Percentiles rank a stretch among this genome's conserved stretches.
These are phyloP conservation scores for Beta corolliflora DNA, from an alignment of 179 eudicot species.

Conservation along the genomic window DNA sequence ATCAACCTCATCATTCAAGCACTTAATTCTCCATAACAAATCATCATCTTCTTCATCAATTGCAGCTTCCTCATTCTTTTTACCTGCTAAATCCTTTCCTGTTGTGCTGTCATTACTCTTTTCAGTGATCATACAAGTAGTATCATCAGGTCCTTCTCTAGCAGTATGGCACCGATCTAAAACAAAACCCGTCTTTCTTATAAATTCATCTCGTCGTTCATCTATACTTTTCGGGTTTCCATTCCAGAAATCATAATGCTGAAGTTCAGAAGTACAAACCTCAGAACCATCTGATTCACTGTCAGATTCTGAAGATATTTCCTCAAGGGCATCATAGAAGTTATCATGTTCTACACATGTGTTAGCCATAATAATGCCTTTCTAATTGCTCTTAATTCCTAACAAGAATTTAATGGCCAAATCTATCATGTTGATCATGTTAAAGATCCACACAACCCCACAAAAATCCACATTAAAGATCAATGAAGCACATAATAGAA, in stretches of 20 bases:
- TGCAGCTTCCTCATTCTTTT: background rate
- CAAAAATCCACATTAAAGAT: background rate
- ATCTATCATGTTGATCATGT: slow-evolving; percentile 3
- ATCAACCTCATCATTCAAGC: slow-evolving; percentile 36
- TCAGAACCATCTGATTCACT: slow-evolving; percentile 42
- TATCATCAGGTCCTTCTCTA: slow-evolving; percentile 36
- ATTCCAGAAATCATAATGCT: slow-evolving; percentile 59
- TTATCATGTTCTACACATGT: slow-evolving; percentile 31
- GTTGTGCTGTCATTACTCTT: slow-evolving; percentile 20
- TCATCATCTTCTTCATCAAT: slow-evolving; percentile 19
- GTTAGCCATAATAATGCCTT: slow-evolving; percentile 20
- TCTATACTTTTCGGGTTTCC: slow-evolving; percentile 53
- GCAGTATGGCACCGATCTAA: slow-evolving; percentile 40
- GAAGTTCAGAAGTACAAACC: slow-evolving; percentile 26
- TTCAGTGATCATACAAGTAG: slow-evolving; percentile 27
- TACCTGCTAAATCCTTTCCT: slow-evolving; percentile 4
- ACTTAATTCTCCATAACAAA: slow-evolving; percentile 22
- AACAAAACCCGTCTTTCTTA: slow-evolving; percentile 53
- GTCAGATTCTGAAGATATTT: slow-evolving; percentile 52
- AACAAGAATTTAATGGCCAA: slow-evolving; percentile 1
- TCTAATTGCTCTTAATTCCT: background rate
- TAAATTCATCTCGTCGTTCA: slow-evolving; percentile 64
- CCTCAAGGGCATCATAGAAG: slow-evolving; percentile 63
- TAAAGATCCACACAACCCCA: background rate
- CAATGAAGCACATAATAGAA: background rate